phyloP scores from a whole-genome alignment of 2,329 filamentous ascomycete species.

The Thielaviopsis ethacetica region DNA sequence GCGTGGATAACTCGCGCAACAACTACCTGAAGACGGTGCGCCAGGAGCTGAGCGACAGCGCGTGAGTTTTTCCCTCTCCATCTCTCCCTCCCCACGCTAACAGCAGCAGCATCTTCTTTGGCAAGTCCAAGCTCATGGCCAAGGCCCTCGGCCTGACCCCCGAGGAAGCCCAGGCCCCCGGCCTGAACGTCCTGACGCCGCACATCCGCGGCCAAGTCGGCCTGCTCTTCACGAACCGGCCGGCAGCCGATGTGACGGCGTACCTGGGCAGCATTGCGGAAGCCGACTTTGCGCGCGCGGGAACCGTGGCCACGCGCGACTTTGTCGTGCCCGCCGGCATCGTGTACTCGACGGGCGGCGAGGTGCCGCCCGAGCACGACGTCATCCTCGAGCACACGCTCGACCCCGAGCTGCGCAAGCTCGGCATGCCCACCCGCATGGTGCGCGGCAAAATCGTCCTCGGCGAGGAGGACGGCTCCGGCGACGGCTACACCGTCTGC shows the following conservation, averaged over 20 bases:
- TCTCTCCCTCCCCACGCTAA: background rate
- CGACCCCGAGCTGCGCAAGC: conserved; percentile 76
- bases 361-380: conserved; percentile 66
- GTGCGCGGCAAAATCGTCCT: conserved; percentile 77
- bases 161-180: conserved; percentile 65
- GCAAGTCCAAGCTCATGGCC: conserved; percentile 98
- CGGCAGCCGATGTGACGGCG: conserved; percentile 45
- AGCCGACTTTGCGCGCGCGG: conserved; percentile 83
- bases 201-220: conserved; percentile 73
- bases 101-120: conserved; percentile 68
- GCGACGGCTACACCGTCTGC: conserved; percentile 58
- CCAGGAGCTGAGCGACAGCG: conserved; percentile 66
- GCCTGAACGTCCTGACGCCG: conserved; percentile 51
- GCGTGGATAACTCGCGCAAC: conserved; percentile 95
- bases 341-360: conserved; percentile 65
- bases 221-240: conserved; percentile 74
- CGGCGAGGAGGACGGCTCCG: conserved; percentile 35
- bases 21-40: conserved; percentile 86
- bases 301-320: conserved; percentile 53
- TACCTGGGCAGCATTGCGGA: conserved; percentile 60
- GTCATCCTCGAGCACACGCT: conserved; percentile 74
- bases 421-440: conserved; percentile 80
- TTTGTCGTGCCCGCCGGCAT: conserved; percentile 74
- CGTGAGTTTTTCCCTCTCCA: conserved; percentile 33
- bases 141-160: conserved; percentile 71